Evolutionary conservation across 2,329 filamentous ascomycete species (phyloP).

Genomic region (Penicillium sp.): DNA sequence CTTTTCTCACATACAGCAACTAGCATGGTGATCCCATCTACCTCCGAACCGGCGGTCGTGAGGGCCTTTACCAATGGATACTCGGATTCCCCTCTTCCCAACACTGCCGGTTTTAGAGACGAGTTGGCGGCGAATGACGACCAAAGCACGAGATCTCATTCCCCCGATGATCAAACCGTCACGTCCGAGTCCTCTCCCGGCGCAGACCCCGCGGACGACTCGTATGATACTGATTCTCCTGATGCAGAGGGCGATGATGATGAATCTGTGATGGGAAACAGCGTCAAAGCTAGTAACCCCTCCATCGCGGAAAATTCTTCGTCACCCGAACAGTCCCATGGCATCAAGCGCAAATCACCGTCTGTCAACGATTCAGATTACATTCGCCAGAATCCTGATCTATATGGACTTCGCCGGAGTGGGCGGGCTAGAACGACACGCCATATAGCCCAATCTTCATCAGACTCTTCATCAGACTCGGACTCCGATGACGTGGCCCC

Average conservation of each 20-base stretch:
- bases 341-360: conserved; percentile 73
- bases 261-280: conserved; percentile 75
- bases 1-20: conserved; percentile 41
- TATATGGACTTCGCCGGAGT: conserved; percentile 93
- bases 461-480: conserved; percentile 64
- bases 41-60: conserved; percentile 39
- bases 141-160: conserved; percentile 79
- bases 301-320: conserved; percentile 65
- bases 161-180: conserved; percentile 59
- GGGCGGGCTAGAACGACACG: conserved; percentile 68
- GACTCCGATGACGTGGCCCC: conserved; percentile 71
- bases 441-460: conserved; percentile 66
- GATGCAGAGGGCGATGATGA: conserved; percentile 55
- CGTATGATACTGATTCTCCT: conserved; percentile 43
- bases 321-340: conserved; percentile 72
- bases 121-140: conserved; percentile 59
- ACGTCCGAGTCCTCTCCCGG: conserved; percentile 55
- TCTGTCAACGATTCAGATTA: conserved; percentile 75
- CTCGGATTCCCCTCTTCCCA: conserved; percentile 30
- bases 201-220: conserved; percentile 46
- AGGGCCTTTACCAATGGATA: conserved; percentile 43
- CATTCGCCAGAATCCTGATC: conserved; percentile 88
- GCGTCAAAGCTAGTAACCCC: conserved; percentile 59
- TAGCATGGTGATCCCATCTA: conserved; percentile 53
- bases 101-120: conserved; percentile 32